These are phyloP conservation scores for Didymella pomorum DNA, from an alignment of 2,329 filamentous ascomycete species.

Conservation along the genomic window DNA sequence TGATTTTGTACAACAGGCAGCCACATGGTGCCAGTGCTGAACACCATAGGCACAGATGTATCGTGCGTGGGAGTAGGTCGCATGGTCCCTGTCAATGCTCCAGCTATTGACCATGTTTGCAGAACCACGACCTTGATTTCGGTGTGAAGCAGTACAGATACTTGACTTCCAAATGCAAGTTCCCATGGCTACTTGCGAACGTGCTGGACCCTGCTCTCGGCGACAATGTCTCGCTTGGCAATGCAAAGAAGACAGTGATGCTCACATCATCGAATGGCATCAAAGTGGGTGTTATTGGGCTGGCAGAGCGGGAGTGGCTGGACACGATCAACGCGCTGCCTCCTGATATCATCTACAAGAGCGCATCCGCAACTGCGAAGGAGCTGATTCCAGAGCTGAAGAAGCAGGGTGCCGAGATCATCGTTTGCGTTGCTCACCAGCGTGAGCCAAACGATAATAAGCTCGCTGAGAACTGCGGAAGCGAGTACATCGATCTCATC, in stretches of 20 bases:
- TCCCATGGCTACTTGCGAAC: slow-evolving; percentile 91
- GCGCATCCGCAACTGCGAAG: slow-evolving; percentile 76
- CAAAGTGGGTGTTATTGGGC: slow-evolving; percentile 83
- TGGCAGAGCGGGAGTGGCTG: slow-evolving; percentile 88
- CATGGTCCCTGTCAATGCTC: background rate
- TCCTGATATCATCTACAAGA: slow-evolving; percentile 81
- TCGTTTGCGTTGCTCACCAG: slow-evolving; percentile 85
- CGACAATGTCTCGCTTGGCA: slow-evolving; percentile 75
- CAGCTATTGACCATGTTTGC: slow-evolving; percentile 21
- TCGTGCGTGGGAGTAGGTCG: slow-evolving; percentile 79
- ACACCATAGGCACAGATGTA: slow-evolving; percentile 77
- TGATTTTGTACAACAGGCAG: slow-evolving; percentile 58
- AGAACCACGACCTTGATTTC: slow-evolving; percentile 95
- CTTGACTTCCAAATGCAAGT: slow-evolving; percentile 76
- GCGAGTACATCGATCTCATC: slow-evolving; percentile 82
- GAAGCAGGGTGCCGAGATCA: slow-evolving; percentile 79
- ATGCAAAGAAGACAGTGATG: slow-evolving; percentile 78
- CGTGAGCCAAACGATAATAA: slow-evolving; percentile 91
- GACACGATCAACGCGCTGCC: slow-evolving; percentile 88
- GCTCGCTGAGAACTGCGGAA: slow-evolving; percentile 73
- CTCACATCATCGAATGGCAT: slow-evolving; percentile 82
- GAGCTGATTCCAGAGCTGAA: slow-evolving; percentile 77
- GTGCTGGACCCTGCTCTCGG: slow-evolving; percentile 85
- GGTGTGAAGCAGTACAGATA: slow-evolving; percentile 81
- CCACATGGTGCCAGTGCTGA: slow-evolving; percentile 89